phyloP scores from a whole-genome alignment of 345 rosid species.

The Populus pruinosa region DNA sequence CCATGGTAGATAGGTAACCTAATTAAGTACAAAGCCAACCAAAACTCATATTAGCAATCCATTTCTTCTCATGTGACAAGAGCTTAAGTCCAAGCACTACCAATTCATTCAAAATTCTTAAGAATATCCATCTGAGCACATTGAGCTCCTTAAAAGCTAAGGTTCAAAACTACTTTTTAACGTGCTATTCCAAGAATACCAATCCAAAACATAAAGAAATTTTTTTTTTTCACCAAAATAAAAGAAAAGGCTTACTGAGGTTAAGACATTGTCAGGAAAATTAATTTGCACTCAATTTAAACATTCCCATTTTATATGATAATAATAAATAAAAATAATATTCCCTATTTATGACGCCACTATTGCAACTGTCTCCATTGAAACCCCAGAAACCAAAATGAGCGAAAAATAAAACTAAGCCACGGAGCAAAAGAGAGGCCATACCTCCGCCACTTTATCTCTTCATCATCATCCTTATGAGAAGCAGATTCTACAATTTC shows the following conservation, averaged over 20 bases:
- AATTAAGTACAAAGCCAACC: not conserved
- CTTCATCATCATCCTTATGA: conserved; percentile 61
- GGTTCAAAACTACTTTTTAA: not conserved
- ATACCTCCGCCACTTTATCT: conserved; percentile 77
- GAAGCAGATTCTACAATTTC: conserved; percentile 17
- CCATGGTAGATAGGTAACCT: not conserved
- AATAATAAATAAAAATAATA: too few species aligned
- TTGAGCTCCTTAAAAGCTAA: not conserved
- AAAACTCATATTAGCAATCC: not conserved
- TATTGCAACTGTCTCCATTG: not conserved
- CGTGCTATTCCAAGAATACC: not conserved
- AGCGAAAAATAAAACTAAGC: not conserved
- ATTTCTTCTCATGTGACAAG: not conserved
- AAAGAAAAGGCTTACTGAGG: not conserved
- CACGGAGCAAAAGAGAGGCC: not conserved
- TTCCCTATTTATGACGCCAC: not conserved
- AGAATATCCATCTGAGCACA: not conserved
- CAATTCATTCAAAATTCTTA: not conserved
- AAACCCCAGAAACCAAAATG: not conserved
- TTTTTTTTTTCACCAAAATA: too few species aligned
- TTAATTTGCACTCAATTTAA: not conserved
- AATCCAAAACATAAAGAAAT: not conserved
- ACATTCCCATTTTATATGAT: not conserved
- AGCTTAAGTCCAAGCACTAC: not conserved
- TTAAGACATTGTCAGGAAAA: not conserved